Base-by-base conservation (phyloP, 352 stramenopile species). In the Pythium biforme region DNA sequence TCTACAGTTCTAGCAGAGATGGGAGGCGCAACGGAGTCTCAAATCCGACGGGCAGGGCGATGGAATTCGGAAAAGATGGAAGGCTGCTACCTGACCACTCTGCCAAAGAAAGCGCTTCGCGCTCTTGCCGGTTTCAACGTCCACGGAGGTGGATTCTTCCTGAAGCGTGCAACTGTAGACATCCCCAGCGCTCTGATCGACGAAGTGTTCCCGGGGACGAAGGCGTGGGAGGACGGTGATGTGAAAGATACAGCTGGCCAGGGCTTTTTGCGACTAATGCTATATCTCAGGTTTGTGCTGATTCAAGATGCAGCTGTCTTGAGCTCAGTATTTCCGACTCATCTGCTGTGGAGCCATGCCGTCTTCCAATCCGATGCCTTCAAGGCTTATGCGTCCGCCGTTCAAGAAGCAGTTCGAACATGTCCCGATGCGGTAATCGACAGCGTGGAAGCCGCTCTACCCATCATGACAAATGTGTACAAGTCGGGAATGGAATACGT, bases 71-170 rank as follows among this genome's bases (percentile, higher is more conserved):
- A 56, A 31, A 56, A 56, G 22, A 64, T 59, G 17, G 46, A 58
- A 27, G 62, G 41, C 3, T 68, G 62, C 50, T 60, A 68, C 48
- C 46, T 31, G 4, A 59, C 61, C 22, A 64, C 54, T 14, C 43
- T 59, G 39, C 56, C 62, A 41, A 64, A 69, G 22, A 59, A 69
- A 34, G 40, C 45, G 3, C 17, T 64, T 7, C 50, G 50, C n/a
- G 62, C 62, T 17, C 34, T 59, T 19, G 62, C 61, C 29, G 62
- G 62, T 9, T 37, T 55, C 45, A 51, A 64, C 15, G 39, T 57
- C 4, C 22, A 59, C 6, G 63, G 46, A 3, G 43, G 49, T 4
- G 39, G 62, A 7, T 33, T 23, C 17, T 70, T 61, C 25, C 62
- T 65, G 14, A 27, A 61, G n/a, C 7, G 39, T 10, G 55, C 62